A percentile compares a stretch with the other conserved stretches of the same genome.
These are phyloP conservation scores for Globisporangium alternatum DNA, from an alignment of 352 stramenopile species.

Conservation along the genomic window DNA sequence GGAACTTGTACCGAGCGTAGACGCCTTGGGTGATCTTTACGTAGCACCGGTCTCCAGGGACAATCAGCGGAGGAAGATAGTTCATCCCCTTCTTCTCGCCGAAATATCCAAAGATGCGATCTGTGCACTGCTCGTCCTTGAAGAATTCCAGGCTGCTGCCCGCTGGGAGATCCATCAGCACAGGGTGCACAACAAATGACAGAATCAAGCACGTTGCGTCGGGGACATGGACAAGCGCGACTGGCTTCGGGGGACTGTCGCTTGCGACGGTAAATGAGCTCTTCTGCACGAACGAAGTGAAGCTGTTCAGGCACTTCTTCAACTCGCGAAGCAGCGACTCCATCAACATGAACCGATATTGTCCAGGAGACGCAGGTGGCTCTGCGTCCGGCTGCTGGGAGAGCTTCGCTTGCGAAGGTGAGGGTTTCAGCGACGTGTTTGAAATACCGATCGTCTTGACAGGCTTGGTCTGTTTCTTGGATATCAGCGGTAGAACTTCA, in stretches of 20 bases:
- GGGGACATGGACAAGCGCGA: conserved; percentile 59
- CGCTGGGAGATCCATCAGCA: conserved; percentile 74
- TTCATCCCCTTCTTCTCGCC: conserved; percentile 67
- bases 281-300: conserved; percentile 39
- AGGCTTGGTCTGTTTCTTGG: conserved; percentile 41
- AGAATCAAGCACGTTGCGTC: conserved; percentile 64
- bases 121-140: conserved; percentile 52
- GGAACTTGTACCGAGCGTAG: conserved; percentile 81
- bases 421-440: conserved; percentile 20
- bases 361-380: conserved; percentile 29
- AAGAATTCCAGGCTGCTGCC: conserved; percentile 75
- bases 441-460: conserved; percentile 18
- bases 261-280: conserved; percentile 64
- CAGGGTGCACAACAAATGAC: conserved; percentile 77
- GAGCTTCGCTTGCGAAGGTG: conserved; percentile 26
- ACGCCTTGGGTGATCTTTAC: conserved; percentile 55
- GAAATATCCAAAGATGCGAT: conserved; percentile 73
- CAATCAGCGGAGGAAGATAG: conserved; percentile 57
- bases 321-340: conserved; percentile 56
- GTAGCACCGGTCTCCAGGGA: conserved; percentile 62
- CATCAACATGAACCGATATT: conserved; percentile 64
- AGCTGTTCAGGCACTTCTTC: conserved; percentile 48
- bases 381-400: conserved; percentile 29
- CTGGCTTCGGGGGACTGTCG: conserved; percentile 58
- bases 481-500: conserved; percentile 19